These are phyloP conservation scores for Fusarium oxysporum DNA, from an alignment of 2,329 filamentous ascomycete species.

Conservation along the genomic window DNA sequence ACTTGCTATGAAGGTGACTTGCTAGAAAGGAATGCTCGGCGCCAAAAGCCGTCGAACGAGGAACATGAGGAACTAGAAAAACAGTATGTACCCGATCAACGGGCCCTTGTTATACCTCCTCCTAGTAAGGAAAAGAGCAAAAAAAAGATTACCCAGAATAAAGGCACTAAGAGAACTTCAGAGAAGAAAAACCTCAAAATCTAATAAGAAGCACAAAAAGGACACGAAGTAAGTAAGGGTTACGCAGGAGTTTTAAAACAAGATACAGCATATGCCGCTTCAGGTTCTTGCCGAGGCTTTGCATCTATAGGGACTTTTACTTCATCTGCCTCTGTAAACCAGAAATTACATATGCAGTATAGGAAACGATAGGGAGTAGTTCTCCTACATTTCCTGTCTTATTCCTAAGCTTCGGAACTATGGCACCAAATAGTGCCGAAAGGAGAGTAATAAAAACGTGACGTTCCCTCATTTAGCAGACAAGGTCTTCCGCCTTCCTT, in stretches of 20 bases:
- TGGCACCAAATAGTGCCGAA: background rate
- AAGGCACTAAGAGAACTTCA: too few relatives aligned
- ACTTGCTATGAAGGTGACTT: background rate
- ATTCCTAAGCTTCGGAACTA: background rate
- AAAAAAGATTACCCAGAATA: too few relatives aligned
- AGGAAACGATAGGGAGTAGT: fast-evolving
- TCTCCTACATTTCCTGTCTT: background rate
- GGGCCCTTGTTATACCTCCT: background rate
- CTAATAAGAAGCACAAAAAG: too few relatives aligned
- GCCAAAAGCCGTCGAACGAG: background rate
- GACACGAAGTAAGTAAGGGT: too few relatives aligned
- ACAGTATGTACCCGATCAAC: background rate
- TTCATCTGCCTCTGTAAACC: background rate
- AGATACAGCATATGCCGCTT: background rate
- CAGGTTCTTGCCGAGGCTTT: background rate
- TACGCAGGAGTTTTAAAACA: too few relatives aligned
- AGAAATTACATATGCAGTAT: background rate
- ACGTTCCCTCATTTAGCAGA: too few relatives aligned
- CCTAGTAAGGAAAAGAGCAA: too few relatives aligned
- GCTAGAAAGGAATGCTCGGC: background rate
- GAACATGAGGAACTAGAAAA: background rate
- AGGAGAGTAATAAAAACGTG: too few relatives aligned
- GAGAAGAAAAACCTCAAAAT: too few relatives aligned
- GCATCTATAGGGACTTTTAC: background rate
- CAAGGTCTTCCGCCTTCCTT: background rate